phyloP scores from a whole-genome alignment of 768 basidiomycete genomes.

The Lentinula sp. region DNA sequence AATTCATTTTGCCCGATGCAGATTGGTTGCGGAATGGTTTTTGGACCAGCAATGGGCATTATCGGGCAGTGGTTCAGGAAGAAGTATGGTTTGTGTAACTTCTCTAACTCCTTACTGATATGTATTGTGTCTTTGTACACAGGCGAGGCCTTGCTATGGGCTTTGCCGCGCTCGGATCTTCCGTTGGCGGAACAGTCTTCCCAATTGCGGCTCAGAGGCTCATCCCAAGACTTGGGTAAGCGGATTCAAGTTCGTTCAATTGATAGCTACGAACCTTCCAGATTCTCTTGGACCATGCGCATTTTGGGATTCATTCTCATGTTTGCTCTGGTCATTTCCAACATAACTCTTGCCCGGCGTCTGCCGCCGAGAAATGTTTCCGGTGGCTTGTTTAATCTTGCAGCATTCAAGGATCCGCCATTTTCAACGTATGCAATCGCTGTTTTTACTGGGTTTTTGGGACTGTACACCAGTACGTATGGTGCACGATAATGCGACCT shows the following conservation, averaged over 20 bases:
- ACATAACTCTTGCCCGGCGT: conserved; percentile 47
- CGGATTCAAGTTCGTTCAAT: background rate
- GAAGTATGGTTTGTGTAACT: conserved; percentile 42
- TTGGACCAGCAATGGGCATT: conserved; percentile 52
- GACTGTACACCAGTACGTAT: conserved; percentile 55
- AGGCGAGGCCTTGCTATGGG: conserved; percentile 55
- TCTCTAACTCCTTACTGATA: conserved; percentile 57
- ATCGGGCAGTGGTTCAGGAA: conserved; percentile 72
- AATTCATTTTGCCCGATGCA: conserved; percentile 8
- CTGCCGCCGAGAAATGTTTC: conserved; percentile 46
- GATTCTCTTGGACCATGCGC: conserved; percentile 70
- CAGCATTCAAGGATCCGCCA: conserved; percentile 42
- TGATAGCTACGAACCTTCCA: background rate
- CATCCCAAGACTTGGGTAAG: conserved; percentile 41
- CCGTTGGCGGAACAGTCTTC: conserved; percentile 61
- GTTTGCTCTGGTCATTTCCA: conserved; percentile 44
- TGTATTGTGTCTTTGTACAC: conserved; percentile 28
- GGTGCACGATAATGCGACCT: conserved; percentile 25
- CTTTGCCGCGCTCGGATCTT: conserved; percentile 57
- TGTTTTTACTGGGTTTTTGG: conserved; percentile 52
- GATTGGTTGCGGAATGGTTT: conserved; percentile 51
- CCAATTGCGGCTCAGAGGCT: conserved; percentile 57
- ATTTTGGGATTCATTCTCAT: conserved; percentile 62
- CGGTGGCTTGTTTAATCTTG: conserved; percentile 54
- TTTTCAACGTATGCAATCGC: conserved; percentile 56